Evolutionary conservation across 2,329 filamentous ascomycete species (phyloP).

Genomic region (Aureobasidium leucospermi): DNA sequence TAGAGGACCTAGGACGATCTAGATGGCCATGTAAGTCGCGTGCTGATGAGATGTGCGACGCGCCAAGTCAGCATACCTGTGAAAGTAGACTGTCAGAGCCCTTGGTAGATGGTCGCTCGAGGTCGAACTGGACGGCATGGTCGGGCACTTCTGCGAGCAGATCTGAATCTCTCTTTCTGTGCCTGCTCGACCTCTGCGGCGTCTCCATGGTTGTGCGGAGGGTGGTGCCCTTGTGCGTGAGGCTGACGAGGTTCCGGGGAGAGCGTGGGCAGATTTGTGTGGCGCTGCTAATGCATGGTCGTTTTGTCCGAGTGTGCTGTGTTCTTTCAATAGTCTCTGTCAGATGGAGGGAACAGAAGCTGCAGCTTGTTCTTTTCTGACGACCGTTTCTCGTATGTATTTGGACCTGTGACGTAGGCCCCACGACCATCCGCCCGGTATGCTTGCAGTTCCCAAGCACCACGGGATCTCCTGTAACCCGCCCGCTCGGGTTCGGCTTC

Average conservation of each 20-base stretch:
- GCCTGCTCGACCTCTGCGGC: neutral
- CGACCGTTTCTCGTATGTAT: neutral
- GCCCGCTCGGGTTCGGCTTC: conserved; percentile 2
- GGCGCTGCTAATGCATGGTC: conserved; percentile 12
- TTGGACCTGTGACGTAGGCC: conserved; percentile 3
- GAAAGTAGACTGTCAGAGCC: conserved; percentile 2
- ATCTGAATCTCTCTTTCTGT: conserved; percentile 7
- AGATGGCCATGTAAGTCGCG: neutral
- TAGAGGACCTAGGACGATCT: conserved; percentile 53
- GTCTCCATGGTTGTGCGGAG: neutral
- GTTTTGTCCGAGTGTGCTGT: neutral
- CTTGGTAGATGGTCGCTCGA: neutral
- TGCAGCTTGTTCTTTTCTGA: conserved; percentile 12
- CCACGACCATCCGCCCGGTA: conserved; percentile 3
- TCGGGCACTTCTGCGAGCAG: conserved; percentile 9
- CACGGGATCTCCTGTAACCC: neutral
- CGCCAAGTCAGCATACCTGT: conserved; percentile 2
- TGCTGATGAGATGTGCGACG: neutral
- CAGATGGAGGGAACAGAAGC: neutral
- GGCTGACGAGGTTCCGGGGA: conserved; percentile 4
- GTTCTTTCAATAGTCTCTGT: conserved; percentile 6
- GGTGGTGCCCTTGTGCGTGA: neutral
- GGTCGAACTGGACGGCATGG: neutral
- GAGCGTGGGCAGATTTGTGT: neutral
- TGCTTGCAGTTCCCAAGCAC: conserved; percentile 8